Evolutionary conservation across 2,329 filamentous ascomycete genomes (phyloP), one percentile per base, ranked within the genome.

Genomic region (Penicillium sp.): DNA sequence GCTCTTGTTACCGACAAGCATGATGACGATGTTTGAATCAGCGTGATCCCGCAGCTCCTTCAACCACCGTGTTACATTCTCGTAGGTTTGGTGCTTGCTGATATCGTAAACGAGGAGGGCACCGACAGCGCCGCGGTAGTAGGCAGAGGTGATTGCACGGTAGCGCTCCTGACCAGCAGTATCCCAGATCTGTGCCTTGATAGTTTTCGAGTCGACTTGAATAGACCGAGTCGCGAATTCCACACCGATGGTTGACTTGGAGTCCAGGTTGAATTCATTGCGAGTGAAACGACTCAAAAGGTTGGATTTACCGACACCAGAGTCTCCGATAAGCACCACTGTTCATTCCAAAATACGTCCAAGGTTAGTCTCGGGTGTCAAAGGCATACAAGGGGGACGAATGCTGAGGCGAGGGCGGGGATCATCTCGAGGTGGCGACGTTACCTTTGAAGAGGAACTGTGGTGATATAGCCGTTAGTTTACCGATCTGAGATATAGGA

Each of bases 171-270:
- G 94, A 66, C 94, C 94, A 65, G 94, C 94, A 55, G 94, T 99
- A 82, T 99, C 94, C 94, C 95, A 99, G 72, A 99, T 99, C 82
- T 99, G 94, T 68, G 94, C 94, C 84, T 99, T 99, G 87, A 99
- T 99, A 62, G 94, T 99, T 85, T 99, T 99, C 73, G 90, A 89
- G 79, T 99, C 94, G 71, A 99, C 94, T 79, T 97, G 93, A 75
- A 99, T 99, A 66, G 92, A 97, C 62, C 94, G 88, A 67, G 94
- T 99, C 69, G 95, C 94, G 76, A 99, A 99, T 80, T 99, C 94
- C 77, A 99, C 94, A 70, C 94, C 94, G 79, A 99, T 99, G 68
- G 94, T 99, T 61, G 94, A 97, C 86, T 99, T 97, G 77, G 93
- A 96, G 80, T 99, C 94, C 65, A 97, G 85, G 81, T 97, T 97